These are phyloP conservation scores for Cryptococcus sp. DNA, from an alignment of 1,284 basidiomycete genomes.

Conservation along the genomic window DNA sequence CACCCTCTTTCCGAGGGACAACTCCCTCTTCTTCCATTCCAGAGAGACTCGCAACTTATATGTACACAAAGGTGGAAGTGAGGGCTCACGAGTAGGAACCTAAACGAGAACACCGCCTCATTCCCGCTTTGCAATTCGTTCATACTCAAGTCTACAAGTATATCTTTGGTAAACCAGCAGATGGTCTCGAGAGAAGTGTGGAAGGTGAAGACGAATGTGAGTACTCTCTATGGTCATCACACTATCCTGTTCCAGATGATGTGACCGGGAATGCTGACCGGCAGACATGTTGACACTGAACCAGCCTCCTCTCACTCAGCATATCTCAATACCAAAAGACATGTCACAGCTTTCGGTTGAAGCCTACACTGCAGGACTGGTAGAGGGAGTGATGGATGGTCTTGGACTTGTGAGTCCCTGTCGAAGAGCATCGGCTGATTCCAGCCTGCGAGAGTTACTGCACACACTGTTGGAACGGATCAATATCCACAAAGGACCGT, in stretches of 20 bases:
- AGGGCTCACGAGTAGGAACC: conserved; percentile 63
- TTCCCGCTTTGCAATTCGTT: conserved; percentile 83
- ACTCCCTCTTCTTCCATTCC: too few species aligned
- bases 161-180: conserved; percentile 87
- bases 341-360: conserved; percentile 92
- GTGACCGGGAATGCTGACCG: background rate
- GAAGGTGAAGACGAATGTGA: conserved; percentile 92
- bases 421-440: background rate
- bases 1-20: too few species aligned
- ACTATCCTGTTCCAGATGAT: background rate
- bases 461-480: conserved; percentile 83
- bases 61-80: too few species aligned
- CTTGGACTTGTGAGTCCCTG: conserved; percentile 78
- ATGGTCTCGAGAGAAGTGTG: conserved; percentile 90
- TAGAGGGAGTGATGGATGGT: conserved; percentile 94
- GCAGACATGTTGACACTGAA: conserved; percentile 98
- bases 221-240: conserved; percentile 34
- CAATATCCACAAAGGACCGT: conserved; percentile 79
- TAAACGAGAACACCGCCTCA: conserved; percentile 79
- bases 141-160: conserved; percentile 92
- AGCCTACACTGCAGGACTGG: conserved; percentile 92
- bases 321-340: conserved; percentile 90
- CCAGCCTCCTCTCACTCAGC: conserved; percentile 81
- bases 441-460: conserved; percentile 93
- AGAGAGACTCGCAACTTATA: background rate